Evolutionary conservation across 176 grass and related monocot species (phyloP).

Genomic region (Typha latifolia): DNA sequence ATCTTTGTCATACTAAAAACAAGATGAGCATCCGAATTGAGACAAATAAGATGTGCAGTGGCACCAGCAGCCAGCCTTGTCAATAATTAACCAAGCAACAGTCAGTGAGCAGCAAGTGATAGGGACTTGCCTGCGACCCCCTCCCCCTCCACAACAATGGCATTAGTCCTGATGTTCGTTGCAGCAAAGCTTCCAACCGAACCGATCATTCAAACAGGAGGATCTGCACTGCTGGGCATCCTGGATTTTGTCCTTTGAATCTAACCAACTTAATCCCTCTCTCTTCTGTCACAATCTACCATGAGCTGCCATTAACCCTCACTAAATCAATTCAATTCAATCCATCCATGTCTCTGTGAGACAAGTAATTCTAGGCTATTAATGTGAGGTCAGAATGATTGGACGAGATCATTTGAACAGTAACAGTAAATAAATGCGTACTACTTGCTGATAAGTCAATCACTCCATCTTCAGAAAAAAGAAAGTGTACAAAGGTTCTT

Average conservation of each 20-base stretch:
- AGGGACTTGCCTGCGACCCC: background rate
- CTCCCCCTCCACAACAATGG: too few species aligned
- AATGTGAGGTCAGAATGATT: conserved; percentile 1
- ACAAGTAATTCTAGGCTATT: background rate
- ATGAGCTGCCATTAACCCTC: background rate
- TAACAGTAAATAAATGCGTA: too few species aligned
- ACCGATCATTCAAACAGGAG: background rate
- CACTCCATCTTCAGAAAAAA: too few species aligned
- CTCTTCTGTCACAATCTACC: background rate
- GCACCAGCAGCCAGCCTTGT: too few species aligned
- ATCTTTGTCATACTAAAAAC: conserved; percentile 5
- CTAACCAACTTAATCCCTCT: background rate
- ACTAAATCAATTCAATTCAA: background rate
- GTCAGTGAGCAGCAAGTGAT: too few species aligned
- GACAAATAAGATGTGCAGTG: too few species aligned
- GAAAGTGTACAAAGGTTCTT: too few species aligned
- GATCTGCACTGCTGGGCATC: background rate
- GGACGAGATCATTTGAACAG: background rate
- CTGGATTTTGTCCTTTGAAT: background rate
- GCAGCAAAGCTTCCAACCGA: background rate
- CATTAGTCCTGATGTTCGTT: background rate
- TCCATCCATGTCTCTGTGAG: background rate
- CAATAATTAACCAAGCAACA: too few species aligned
- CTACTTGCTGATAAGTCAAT: too few species aligned
- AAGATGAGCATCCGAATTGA: background rate